Percentiles rank a stretch among this genome's conserved stretches.
Evolutionary conservation across 2,329 filamentous ascomycete species (phyloP).

Genomic region (Trichoderma sp.): DNA sequence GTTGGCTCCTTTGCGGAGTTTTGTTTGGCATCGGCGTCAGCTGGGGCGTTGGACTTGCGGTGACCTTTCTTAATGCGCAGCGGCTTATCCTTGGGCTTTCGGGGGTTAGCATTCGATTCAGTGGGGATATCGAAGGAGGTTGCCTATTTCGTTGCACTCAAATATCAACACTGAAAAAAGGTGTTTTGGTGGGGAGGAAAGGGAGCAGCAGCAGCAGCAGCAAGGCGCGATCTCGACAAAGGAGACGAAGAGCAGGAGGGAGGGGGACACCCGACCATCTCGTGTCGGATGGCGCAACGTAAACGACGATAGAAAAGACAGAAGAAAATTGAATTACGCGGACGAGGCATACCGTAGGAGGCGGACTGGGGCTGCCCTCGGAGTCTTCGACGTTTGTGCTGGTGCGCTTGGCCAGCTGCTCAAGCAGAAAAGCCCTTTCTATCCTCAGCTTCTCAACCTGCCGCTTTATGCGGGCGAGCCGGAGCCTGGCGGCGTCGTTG

Average conservation of each 20-base stretch:
- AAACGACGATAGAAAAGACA: neutral
- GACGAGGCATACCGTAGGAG: conserved; percentile 61
- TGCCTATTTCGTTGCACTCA: conserved; percentile 34
- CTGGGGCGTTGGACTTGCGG: conserved; percentile 54
- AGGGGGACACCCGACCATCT: conserved; percentile 8
- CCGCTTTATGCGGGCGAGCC: conserved; percentile 75
- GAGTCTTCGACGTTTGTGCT: conserved; percentile 74
- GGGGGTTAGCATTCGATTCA: conserved; percentile 37
- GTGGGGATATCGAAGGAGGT: conserved; percentile 31
- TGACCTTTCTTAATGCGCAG: conserved; percentile 71
- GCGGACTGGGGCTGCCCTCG: conserved; percentile 75
- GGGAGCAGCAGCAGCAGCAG: neutral
- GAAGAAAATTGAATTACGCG: neutral
- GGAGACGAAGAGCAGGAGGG: neutral
- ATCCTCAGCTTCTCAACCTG: conserved; percentile 90
- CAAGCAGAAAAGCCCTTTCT: conserved; percentile 71
- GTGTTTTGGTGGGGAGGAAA: conserved; percentile 12
- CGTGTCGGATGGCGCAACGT: neutral
- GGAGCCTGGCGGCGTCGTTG: conserved; percentile 78
- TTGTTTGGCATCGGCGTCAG: conserved; percentile 43
- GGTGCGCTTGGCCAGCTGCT: conserved; percentile 70
- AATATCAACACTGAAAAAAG: conserved; percentile 33
- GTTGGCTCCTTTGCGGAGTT: conserved; percentile 46
- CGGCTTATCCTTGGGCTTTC: conserved; percentile 73
- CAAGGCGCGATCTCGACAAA: neutral